Base-by-base conservation (phyloP, 176 grass and related monocot species). In the Carex myosuroides region DNA sequence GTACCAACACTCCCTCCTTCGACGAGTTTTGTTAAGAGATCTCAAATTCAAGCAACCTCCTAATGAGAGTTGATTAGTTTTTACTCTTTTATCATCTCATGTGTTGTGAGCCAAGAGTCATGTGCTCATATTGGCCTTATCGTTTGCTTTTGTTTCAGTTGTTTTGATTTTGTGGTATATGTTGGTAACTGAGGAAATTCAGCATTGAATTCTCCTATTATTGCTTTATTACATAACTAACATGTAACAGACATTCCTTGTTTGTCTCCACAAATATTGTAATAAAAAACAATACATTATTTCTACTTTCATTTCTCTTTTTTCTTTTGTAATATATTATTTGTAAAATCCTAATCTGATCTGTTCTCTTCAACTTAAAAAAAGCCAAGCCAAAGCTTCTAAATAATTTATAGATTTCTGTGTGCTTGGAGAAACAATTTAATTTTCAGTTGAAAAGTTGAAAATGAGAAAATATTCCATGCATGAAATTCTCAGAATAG, bases 1-100 rank as follows among this genome's bases (percentile, higher is more conserved):
- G 76, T 70, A 71, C 84, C 56, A 85, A 56, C 54, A 81, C 79
- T 81, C 79, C 79, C 5, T 81, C 79, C 54, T 81, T 71, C 14
- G 67, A 85, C 58, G 53, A 85, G 3, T 24, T 75, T 13, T 85
- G 52, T 24, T 75, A n/a, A 61, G 33, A 73, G 18, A 59, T 84
- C 50, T 60, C 44, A 72, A 20, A 24, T 52, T 60, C 26, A 57
- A 60, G 78, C 29, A n/a, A 62, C 37, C 59, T 41, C 54, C 5
- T 13, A 81, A 21, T n/a, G 20, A 62, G 79, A 64, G 58, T 64
- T 81, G 32, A 48, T 14, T 64, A 33, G 73, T 46, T 71, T 78
- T 50, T 78, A 33, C 20, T 20, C 18, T 60, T 60, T 60, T 55
- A 56, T 8, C 29, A 53, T 55, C 4, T 76, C 9, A 3, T 42